Base-by-base conservation (phyloP, 2,329 filamentous ascomycete genomes). In the Sporothrix sp. region DNA sequence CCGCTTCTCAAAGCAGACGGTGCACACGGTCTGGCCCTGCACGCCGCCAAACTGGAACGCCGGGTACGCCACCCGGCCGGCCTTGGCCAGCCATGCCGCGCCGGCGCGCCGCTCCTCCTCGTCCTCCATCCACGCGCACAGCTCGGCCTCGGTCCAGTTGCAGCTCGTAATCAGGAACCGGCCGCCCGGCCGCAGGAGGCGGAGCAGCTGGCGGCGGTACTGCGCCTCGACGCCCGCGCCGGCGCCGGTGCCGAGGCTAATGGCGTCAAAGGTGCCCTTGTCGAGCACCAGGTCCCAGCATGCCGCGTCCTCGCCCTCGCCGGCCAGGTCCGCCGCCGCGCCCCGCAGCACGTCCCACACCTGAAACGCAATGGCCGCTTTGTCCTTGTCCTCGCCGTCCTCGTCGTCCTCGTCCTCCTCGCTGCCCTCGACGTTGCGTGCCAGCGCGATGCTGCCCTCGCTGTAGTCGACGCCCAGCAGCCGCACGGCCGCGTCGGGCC, bases 211-310 rank as follows among this genome's bases (percentile, higher is more conserved):
- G 42, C 75, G 73, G 43, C 79, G 76, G 68, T 98, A 98, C 3
- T 75, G 74, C 64, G 94, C 87, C 63, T 81, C 85, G 11, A 85
- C 72, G 49, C 84, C 35, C 6, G 20, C 20, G 16, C 23, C 25
- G 5, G 16, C 16, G 9, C 82, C 79, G 51, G 74, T 73, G 48
- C 75, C 79, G n/a, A 97, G 71, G 45, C 82, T 89, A 30, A 98
- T 85, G 10, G 93, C 93, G 71, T 98, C 93, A 65, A 97, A 98
- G 1, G 93, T 98, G 39, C 93, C 93, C 69, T 98, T 98, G 68
- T 98, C 93, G n/a, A 96, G 76, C 0, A 96, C 84, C 0, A 96
- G 80, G 66, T 97, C 89, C 70, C 90, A 97, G 1, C 85, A 85
- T 0, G 52, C 32, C 11, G 47, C 18, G 21, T 37, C 16, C 7